Evolutionary conservation across 257 asterid genomes (phyloP).

Genomic region (Henckelia pumila): DNA sequence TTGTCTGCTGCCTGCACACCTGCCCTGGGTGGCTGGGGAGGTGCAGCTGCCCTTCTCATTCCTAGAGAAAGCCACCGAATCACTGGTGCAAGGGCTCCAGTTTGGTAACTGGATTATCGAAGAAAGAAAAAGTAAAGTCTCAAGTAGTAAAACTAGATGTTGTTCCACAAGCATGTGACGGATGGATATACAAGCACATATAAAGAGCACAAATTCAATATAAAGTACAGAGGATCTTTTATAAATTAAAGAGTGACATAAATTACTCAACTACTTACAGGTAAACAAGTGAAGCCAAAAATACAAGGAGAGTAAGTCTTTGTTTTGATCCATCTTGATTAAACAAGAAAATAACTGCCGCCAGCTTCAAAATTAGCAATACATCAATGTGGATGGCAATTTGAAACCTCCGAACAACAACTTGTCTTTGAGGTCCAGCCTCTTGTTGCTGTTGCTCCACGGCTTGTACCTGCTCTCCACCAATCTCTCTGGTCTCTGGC

Average conservation of each 20-base stretch:
- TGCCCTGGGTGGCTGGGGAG: constrained; percentile 72
- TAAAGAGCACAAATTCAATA: constrained; percentile 3
- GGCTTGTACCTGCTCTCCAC: constrained; percentile 62
- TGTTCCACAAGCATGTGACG: background rate
- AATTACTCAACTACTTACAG: constrained; percentile 53
- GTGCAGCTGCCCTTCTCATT: constrained; percentile 90
- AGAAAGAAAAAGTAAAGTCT: constrained; percentile 19
- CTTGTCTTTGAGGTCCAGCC: constrained; percentile 71
- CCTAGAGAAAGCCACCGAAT: constrained; percentile 96
- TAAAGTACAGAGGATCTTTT: constrained; percentile 8
- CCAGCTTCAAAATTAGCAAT: constrained; percentile 79
- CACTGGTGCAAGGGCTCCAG: constrained; percentile 95
- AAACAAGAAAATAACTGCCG: constrained; percentile 88
- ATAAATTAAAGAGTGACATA: background rate
- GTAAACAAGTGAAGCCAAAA: constrained; percentile 75
- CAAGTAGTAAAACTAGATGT: background rate
- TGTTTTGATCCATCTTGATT: constrained; percentile 94
- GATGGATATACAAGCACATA: background rate
- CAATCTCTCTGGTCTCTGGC: constrained; percentile 50
- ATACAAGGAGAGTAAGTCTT: constrained; percentile 77
- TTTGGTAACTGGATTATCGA: constrained; percentile 69
- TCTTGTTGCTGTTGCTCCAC: constrained; percentile 58
- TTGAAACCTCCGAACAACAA: constrained; percentile 79
- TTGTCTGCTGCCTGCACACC: constrained; percentile 65
- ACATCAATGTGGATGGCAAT: constrained; percentile 83